Evolutionary conservation across 2,329 filamentous ascomycete species (phyloP), one percentile per base, ranked within the genome.

Genomic region (Hymenoscyphus albidus): DNA sequence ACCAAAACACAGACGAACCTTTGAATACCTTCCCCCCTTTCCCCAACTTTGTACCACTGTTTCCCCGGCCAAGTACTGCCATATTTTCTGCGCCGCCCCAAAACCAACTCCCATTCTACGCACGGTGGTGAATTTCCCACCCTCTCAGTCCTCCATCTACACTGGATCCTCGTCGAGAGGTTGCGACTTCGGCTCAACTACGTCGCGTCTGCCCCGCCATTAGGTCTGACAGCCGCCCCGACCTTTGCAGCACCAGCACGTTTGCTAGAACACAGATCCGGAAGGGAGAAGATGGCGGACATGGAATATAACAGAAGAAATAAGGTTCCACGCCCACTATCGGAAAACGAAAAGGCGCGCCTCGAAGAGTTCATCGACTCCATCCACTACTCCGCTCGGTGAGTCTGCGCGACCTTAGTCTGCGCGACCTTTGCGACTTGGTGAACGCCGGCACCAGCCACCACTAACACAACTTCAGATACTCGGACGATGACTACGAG

Each of bases 301-400:
- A 65, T 71, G 63, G 94, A 98, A 79, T 85, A 86, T 72, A 88
- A 83, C 72, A 88, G 94, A 77, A 91, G 94, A 76, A 98, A 98
- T 81, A 90, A 91, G 80, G 86, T 87, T 76, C 91, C 95, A 54
- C 88, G 94, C 67, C 85, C 89, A 68, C 81, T 99, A 64, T 87
- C 88, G 39, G 92, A 97, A 68, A 80, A 83, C 18, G 95, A 99
- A 83, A 88, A 90, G 70, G 87, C 89, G 70, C 87, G 89, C 66
- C 83, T 99, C 65, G 92, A 97, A 67, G 93, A 98, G 77, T 98
- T 91, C 76, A 87, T 95, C 70, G 93, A 98, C 74, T 86, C 87
- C 39, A 99, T 99, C 73, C 93, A 98, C 79, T 99, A 99, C 80
- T 98, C 94, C 61, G 86, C 91, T 69, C 87, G 93, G 93, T 96